phyloP scores from a whole-genome alignment of 2,329 filamentous ascomycete species.

The Colletotrichum incanum region DNA sequence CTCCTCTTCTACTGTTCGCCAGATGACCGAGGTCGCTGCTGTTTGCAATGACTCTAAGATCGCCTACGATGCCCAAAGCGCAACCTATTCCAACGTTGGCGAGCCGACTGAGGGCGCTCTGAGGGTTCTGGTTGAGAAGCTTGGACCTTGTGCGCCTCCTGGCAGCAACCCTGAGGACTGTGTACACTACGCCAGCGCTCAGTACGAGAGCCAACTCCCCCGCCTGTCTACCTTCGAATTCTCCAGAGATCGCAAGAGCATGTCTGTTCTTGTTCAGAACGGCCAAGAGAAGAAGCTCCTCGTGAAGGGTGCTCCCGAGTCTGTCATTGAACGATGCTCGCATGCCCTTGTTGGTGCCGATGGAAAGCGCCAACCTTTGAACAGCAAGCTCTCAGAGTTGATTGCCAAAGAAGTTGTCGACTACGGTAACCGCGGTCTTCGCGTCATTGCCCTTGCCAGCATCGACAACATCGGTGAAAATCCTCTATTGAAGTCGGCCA shows the following conservation, averaged over 20 bases:
- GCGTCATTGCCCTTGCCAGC: constrained; percentile 93
- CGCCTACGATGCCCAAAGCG: constrained; percentile 83
- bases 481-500: constrained; percentile 80
- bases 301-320: constrained; percentile 97
- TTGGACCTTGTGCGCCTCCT: constrained; percentile 82
- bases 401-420: constrained; percentile 86
- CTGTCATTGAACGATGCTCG: constrained; percentile 92
- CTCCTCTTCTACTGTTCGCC: constrained; percentile 82
- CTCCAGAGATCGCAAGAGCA: constrained; percentile 97
- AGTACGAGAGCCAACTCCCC: constrained; percentile 83
- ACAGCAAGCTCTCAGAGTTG: constrained; percentile 77
- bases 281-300: constrained; percentile 83
- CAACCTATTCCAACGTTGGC: constrained; percentile 85
- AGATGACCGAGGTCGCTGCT: constrained; percentile 80
- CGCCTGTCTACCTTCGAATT: constrained; percentile 94
- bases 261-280: constrained; percentile 91
- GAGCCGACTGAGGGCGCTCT: constrained; percentile 97
- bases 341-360: constrained; percentile 83
- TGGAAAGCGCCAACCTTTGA: constrained; percentile 83
- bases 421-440: constrained; percentile 93
- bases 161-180: constrained; percentile 71
- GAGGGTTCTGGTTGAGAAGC: constrained; percentile 92
- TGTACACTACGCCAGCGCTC: constrained; percentile 85
- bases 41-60: constrained; percentile 93
- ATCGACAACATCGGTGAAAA: constrained; percentile 82